phyloP scores from a whole-genome alignment of 352 stramenopile species.

The Phytophthora foliorum region DNA sequence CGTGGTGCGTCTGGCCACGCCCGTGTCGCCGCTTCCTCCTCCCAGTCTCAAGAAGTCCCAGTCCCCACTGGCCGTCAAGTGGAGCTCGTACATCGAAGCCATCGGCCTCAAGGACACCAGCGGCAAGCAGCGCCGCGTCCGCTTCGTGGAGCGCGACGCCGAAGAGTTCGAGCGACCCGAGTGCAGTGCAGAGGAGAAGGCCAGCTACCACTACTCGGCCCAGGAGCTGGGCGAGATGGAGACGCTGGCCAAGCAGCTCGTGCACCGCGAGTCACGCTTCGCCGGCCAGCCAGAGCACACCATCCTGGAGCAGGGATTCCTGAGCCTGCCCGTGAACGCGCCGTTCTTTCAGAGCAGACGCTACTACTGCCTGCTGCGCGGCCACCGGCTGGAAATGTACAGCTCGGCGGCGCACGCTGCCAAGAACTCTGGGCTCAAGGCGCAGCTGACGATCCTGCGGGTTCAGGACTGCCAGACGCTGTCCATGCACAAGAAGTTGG shows the following conservation, averaged over 20 bases:
- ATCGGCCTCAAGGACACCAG: constrained; percentile 53
- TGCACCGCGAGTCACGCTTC: constrained; percentile 59
- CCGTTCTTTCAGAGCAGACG: constrained; percentile 72
- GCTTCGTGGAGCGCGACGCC: constrained; percentile 47
- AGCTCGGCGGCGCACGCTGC: constrained; percentile 60
- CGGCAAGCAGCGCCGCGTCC: constrained; percentile 52
- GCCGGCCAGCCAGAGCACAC: constrained; percentile 62
- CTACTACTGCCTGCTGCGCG: constrained; percentile 75
- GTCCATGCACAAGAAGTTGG: constrained; percentile 70
- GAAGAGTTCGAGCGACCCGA: constrained; percentile 49
- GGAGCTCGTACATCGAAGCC: constrained; percentile 62
- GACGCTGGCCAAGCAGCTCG: constrained; percentile 53
- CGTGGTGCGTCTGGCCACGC: constrained; percentile 17
- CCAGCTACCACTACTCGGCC: constrained; percentile 60
- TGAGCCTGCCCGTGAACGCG: constrained; percentile 56
- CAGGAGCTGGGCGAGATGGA: constrained; percentile 70
- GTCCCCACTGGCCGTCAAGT: constrained; percentile 56
- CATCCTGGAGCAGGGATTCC: constrained; percentile 74
- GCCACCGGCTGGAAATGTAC: constrained; percentile 56
- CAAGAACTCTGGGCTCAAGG: constrained; percentile 56
- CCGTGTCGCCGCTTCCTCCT: constrained; percentile 42
- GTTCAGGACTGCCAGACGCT: constrained; percentile 70
- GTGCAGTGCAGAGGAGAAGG: constrained; percentile 64
- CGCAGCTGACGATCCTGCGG: constrained; percentile 58
- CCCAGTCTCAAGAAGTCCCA: constrained; percentile 71